Conservation (phyloP, 441 rosid species). For the Pelargonium citronellum region DNA sequence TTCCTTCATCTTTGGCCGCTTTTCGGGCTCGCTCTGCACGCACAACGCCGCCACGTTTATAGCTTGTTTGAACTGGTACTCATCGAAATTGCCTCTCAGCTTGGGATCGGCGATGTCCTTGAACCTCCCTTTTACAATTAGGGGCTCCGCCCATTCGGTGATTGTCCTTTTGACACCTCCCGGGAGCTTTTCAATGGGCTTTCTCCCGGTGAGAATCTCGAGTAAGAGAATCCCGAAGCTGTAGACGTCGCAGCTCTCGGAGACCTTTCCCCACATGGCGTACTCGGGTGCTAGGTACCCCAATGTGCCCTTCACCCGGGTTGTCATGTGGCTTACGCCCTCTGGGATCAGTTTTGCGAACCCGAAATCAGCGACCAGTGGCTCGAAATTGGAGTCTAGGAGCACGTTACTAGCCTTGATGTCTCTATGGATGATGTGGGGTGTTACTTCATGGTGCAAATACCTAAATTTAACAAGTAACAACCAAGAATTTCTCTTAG, state of each 20-base stretch:
- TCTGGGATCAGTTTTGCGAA: conserved; percentile 72
- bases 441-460: conserved; percentile 88
- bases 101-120: conserved; percentile 23
- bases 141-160: conserved; percentile 24
- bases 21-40: conserved; percentile 25
- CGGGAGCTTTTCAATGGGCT: conserved; percentile 21
- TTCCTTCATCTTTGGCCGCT: conserved; percentile 25
- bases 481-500: too few relatives aligned
- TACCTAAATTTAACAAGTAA: conserved; percentile 33
- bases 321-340: conserved; percentile 72
- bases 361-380: conserved; percentile 76
- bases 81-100: conserved; percentile 18
- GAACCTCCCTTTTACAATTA: conserved; percentile 23
- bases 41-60: conserved; percentile 21
- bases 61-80: conserved; percentile 22
- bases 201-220: conserved; percentile 26
- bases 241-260: conserved; percentile 28
- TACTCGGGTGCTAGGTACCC: conserved; percentile 51
- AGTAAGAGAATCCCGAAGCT: conserved; percentile 28
- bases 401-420: conserved; percentile 73
- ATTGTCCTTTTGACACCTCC: conserved; percentile 20
- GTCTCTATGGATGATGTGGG: conserved; percentile 72
- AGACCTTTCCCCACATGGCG: conserved; percentile 20
- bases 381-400: conserved; percentile 57
- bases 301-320: conserved; percentile 70